Evolutionary conservation across 2,329 filamentous ascomycete species (phyloP), one percentile per base, ranked within the genome.

Genomic region (Microdochium trichocladiopsis): DNA sequence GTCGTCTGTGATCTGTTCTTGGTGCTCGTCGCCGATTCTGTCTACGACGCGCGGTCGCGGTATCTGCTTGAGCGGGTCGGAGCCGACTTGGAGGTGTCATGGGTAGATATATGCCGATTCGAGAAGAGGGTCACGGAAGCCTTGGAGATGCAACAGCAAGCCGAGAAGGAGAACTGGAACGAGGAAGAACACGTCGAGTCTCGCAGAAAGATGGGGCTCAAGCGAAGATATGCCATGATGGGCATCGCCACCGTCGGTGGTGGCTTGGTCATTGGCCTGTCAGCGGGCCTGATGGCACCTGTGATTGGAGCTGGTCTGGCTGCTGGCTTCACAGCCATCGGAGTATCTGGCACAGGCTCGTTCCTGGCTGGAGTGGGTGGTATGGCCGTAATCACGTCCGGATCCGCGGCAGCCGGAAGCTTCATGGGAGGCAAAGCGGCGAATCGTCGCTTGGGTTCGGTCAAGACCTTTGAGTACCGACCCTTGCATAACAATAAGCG

Each of bases 401-500:
- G 86, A 33, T 92, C 91, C 49, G 91, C 91, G 4, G 78, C 93
- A 9, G 92, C 91, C 41, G 94, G 94, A 50, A 84, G 90, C 61
- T 83, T 90, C 36, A 94, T 99, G 62, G 94, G 90, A 49, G 82
- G 88, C 43, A 85, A 84, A 65, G 93, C 94, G 24, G 91, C 92
- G n/a, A 79, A 89, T 62, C 82, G 92, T 61, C 82, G 94, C 60
- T 97, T 89, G 1, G 93, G 94, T 14, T 86, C 92, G 1, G 95
- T 99, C 53, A 91, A 86, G 70, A 99, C 94, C 0, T 99, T 97
- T 64, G 94, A 99, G 69, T 99, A 97, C 66, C 83, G 93, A 47
- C 94, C 94, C 6, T 74, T 99, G 47, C 92, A 97, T 74, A 99
- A 99, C 73, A 97, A 97, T 71, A 99, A 99, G 71, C 81, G 92